Evolutionary conservation across 345 rosid genomes (phyloP).

Genomic region (Citrus cavaleriei): DNA sequence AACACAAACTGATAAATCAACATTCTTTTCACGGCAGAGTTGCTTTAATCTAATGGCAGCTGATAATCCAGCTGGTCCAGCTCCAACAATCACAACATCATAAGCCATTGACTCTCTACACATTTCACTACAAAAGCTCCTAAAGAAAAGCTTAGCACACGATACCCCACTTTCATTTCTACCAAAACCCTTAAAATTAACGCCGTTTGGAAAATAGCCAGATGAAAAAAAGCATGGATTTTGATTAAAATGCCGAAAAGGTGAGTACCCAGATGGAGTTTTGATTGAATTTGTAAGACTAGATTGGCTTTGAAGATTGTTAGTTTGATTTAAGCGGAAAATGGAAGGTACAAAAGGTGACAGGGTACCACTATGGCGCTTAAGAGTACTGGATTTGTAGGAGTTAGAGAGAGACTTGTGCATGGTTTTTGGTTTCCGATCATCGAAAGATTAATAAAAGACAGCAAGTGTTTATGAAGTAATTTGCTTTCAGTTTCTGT

Average conservation of each 20-base stretch:
- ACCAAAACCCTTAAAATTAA: constrained; percentile 11
- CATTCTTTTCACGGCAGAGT: constrained; percentile 60
- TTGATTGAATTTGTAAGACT: constrained; percentile 5
- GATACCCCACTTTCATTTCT: constrained; percentile 1
- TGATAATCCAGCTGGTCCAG: constrained; percentile 97
- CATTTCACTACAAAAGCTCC: constrained; percentile 47
- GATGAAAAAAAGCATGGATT: constrained; percentile 22
- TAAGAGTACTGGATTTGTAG: constrained; percentile 19
- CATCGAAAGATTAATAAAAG: too few relatives aligned
- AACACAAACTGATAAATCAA: constrained; percentile 84
- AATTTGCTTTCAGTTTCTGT: too few relatives aligned
- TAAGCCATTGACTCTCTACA: constrained; percentile 73
- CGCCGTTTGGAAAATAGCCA: constrained; percentile 25
- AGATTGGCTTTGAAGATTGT: constrained; percentile 12
- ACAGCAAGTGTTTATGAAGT: too few relatives aligned
- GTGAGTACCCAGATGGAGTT: constrained; percentile 18
- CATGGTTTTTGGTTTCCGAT: constrained; percentile 31
- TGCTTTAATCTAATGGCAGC: constrained; percentile 91
- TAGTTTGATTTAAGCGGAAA: constrained; percentile 11
- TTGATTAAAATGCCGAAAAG: constrained; percentile 10
- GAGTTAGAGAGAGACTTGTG: constrained; percentile 30
- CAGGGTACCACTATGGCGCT: constrained; percentile 5
- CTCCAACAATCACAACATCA: constrained; percentile 90
- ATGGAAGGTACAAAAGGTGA: constrained; percentile 15
- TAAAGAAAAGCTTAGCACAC: background rate